Evolutionary conservation across 1,284 basidiomycete species (phyloP).

Genomic region (Schizopora paradoxa): DNA sequence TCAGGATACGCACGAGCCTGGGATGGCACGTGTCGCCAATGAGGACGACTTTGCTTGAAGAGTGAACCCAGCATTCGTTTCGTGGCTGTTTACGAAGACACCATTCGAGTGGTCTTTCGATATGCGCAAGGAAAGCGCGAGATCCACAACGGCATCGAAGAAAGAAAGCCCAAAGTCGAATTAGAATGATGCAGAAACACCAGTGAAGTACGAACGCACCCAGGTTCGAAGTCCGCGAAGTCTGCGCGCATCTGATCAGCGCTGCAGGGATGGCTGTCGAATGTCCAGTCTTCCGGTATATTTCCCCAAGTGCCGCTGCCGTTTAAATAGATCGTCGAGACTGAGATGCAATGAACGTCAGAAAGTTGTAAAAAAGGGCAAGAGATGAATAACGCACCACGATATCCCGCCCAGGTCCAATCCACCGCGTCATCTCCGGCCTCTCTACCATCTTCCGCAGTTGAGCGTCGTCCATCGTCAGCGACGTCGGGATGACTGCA

Average conservation of each 20-base stretch:
- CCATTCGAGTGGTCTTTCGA: conserved; percentile 46
- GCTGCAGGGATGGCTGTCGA: conserved; percentile 38
- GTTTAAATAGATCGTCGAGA: no score
- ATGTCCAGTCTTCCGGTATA: no score
- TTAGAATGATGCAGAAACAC: background rate
- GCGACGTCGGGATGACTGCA: conserved; percentile 30
- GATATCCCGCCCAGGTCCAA: conserved; percentile 41
- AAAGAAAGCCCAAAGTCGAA: background rate
- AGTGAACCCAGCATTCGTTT: conserved; percentile 46
- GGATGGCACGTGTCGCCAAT: conserved; percentile 58
- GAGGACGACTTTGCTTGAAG: conserved; percentile 39
- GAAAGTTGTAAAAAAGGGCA: background rate
- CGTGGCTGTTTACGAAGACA: conserved; percentile 44
- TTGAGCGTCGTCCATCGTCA: conserved; percentile 31
- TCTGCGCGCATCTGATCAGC: conserved; percentile 41
- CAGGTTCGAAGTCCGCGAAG: conserved; percentile 41
- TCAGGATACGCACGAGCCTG: conserved; percentile 46
- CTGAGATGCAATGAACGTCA: no score
- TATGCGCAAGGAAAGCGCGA: conserved; percentile 42
- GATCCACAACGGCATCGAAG: conserved; percentile 29
- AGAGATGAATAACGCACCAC: conserved; percentile 30
- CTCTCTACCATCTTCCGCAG: conserved; percentile 34
- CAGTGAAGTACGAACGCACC: conserved; percentile 24
- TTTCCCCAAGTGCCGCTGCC: no score
- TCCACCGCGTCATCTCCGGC: conserved; percentile 38